Evolutionary conservation across 1,139 yeast species (phyloP), one percentile per base, ranked within the genome.

Genomic region (Yamadazyma conglobata): DNA sequence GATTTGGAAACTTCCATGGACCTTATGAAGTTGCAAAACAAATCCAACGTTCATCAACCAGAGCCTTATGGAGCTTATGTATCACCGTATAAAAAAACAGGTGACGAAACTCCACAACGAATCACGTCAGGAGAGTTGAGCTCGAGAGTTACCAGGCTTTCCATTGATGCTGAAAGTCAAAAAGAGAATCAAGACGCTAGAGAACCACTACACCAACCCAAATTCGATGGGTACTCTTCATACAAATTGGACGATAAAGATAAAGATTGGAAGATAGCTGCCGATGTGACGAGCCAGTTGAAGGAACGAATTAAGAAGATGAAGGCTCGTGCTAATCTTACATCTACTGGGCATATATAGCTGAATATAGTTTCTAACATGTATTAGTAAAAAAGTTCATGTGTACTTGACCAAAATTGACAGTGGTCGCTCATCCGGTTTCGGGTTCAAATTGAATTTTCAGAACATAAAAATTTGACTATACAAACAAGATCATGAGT

Each of bases 241-340:
- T 20, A 21, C 10, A 23, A 28, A 8, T 42, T 62, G 28, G 71
- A 68, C 32, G 60, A 68, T 23, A 17, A 31, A 71, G 69, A 32
- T 32, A 86, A 79, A 43, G 94, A 84, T 36, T 88, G 96, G 96
- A 76, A 73, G 47, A 73, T 91, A 31, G 96, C 96, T 0, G 91
- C 93, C 0, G 95, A 85, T 44, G 93, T 87, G 10, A 88, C 96
- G 1, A 76, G 78, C 10, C 93, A 84, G 53, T 68, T 85, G 50
- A 83, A 83, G 52, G 95, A 88, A 1, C 64, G 96, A 43, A 88
- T 89, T 29, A 95, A 86, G 54, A 81, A 83, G 56, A 87, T 88
- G 96, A 84, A 81, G 52, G 86, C 86, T 10, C 66, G 78, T 17
- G 30, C 39, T 6, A 30, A 22, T 19, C 20, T 32, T 12, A 23